A percentile compares a stretch with the other conserved stretches of the same genome.
phyloP scores from a whole-genome alignment of 2,329 filamentous ascomycete species.

The Microsporum ferrugineum region DNA sequence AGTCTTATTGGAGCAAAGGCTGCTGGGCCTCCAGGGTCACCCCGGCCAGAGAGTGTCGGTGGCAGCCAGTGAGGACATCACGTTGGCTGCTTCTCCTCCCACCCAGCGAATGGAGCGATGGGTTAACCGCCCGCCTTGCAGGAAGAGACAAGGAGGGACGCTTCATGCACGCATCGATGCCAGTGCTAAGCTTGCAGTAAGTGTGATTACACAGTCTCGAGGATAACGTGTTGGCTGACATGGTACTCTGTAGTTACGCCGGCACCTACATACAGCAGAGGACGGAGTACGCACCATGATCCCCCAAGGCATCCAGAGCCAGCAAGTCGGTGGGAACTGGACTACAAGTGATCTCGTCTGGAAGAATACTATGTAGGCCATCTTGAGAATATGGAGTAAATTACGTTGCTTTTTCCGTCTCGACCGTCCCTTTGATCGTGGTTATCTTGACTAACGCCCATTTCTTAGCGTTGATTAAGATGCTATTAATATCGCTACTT shows the following conservation, averaged over 20 bases:
- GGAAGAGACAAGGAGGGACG: background rate
- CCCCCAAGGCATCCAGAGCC: no score
- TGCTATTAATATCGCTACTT: conserved; percentile 1
- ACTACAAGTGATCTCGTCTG: no score
- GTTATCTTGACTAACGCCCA: background rate
- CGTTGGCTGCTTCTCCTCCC: background rate
- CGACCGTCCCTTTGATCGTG: background rate
- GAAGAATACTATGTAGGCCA: no score
- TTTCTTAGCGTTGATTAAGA: background rate
- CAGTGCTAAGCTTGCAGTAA: background rate
- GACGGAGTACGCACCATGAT: background rate
- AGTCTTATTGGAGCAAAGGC: background rate
- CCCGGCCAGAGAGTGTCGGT: background rate
- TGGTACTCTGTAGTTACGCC: background rate
- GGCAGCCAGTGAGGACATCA: background rate
- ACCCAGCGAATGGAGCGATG: background rate
- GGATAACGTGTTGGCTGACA: background rate
- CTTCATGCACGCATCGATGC: background rate
- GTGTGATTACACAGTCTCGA: background rate
- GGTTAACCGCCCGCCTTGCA: conserved; percentile 2
- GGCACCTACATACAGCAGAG: background rate
- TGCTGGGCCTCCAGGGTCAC: background rate
- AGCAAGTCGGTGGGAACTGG: no score
- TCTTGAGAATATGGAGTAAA: background rate
- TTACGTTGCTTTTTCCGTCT: background rate